Percentiles rank a stretch among this genome's conserved stretches.
Evolutionary conservation across 2,329 filamentous ascomycete genomes (phyloP).

Genomic region (Colletotrichum orbiculare): DNA sequence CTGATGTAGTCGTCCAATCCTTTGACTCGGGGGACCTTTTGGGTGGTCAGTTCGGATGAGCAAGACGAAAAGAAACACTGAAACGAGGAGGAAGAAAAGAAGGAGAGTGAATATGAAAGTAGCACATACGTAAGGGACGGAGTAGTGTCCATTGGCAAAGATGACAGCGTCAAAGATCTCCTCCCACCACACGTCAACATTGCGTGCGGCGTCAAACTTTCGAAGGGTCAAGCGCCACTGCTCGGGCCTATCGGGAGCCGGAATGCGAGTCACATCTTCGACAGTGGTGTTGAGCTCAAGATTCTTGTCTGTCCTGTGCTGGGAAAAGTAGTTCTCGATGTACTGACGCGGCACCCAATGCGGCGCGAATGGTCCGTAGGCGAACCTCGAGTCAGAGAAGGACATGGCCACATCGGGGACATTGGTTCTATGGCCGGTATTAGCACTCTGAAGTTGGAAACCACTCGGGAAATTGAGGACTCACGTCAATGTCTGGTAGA

Average conservation of each 20-base stretch:
- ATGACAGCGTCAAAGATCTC: constrained; percentile 60
- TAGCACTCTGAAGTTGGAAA: neutral
- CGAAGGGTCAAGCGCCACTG: constrained; percentile 61
- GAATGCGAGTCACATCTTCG: constrained; percentile 56
- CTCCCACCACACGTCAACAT: constrained; percentile 65
- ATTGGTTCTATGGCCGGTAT: constrained; percentile 55
- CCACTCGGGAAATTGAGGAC: constrained; percentile 30
- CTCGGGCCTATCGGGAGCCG: constrained; percentile 31
- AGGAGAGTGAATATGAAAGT: neutral
- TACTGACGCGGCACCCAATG: constrained; percentile 67
- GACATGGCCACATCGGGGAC: constrained; percentile 67
- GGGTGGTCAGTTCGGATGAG: neutral
- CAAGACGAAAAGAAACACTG: neutral
- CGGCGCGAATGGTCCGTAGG: constrained; percentile 67
- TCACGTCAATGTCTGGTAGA: constrained; percentile 64
- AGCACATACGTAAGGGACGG: constrained; percentile 55
- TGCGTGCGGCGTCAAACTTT: constrained; percentile 53
- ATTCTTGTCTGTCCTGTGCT: constrained; percentile 57
- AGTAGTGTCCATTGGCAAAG: constrained; percentile 57
- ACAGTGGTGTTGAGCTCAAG: constrained; percentile 63
- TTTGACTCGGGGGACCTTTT: constrained; percentile 57
- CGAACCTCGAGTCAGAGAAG: constrained; percentile 63
- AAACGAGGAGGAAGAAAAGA: no score
- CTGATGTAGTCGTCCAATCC: constrained; percentile 54
- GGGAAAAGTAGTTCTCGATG: constrained; percentile 65